Evolutionary conservation across 2,329 filamentous ascomycete genomes (phyloP), one percentile per base, ranked within the genome.

Genomic region (Atkinsonella texensis): DNA sequence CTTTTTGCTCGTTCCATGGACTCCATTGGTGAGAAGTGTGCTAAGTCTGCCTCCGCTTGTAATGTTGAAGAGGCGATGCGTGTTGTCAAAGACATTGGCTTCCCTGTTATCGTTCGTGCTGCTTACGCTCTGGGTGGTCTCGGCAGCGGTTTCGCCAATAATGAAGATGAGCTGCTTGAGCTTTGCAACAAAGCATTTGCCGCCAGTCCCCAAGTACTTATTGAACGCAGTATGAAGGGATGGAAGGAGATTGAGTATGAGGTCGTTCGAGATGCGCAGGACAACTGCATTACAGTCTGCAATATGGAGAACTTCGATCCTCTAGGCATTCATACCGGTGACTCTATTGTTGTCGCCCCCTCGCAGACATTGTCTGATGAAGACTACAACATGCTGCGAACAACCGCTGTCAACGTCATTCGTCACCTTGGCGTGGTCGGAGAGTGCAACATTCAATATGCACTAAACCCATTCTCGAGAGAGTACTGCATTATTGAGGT

Each of bases 241-340:
- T 98, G 93, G 93, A 98, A 98, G 70, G 93, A 98, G 70, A 94
- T 97, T 56, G 93, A 98, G 69, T 98, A 97, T 65, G 93, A 98
- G 69, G 93, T 97, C 55, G 93, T 98, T 41, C 85, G 93, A 63
- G 93, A 97, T 74, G 86, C 84, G 52, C 83, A 89, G 61, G 90
- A 98, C 73, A 97, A 97, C 77, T 98, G 93, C 68, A 97, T 98
- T 66, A 98, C 93, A 7, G 93, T 98, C 55, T 98, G 93, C 70
- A 98, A 98, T 75, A 97, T 98, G 93, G 93, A 98, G 74, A 98
- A 98, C 73, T 98, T 98, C 63, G 93, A 98, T 68, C 93, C 93
- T 51, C 83, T 98, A 1, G 93, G 93, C 62, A 97, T 97, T 56
- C 93, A 97, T 65, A 98, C 93, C 2, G 93, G 93, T 68, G 93